These are phyloP conservation scores for Allantophomopsis lycopodina DNA, from an alignment of 2,329 filamentous ascomycete species.

Conservation along the genomic window DNA sequence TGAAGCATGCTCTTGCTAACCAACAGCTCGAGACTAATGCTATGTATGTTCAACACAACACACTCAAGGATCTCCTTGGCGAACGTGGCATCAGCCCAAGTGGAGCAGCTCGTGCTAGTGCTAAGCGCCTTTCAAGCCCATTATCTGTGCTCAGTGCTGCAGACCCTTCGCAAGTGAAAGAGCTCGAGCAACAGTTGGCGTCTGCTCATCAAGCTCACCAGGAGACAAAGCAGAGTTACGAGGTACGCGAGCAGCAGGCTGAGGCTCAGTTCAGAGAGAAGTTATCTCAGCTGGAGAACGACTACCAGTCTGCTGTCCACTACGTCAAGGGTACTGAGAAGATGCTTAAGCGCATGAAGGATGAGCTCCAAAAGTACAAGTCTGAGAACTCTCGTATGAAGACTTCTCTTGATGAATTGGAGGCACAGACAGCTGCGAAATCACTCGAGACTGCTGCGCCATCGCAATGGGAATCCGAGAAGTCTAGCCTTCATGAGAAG, in stretches of 20 bases:
- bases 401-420: slow-evolving; percentile 60
- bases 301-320: slow-evolving; percentile 95
- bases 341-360: slow-evolving; percentile 97
- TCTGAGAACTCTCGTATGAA: slow-evolving; percentile 71
- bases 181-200: slow-evolving; percentile 80
- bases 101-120: slow-evolving; percentile 55
- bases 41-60: slow-evolving; percentile 79
- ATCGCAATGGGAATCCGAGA: slow-evolving; percentile 63
- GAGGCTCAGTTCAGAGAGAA: slow-evolving; percentile 86
- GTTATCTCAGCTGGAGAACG: slow-evolving; percentile 83
- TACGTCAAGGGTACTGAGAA: slow-evolving; percentile 98
- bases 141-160: slow-evolving; percentile 64
- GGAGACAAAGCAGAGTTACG: slow-evolving; percentile 66
- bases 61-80: slow-evolving; percentile 80
- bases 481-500: slow-evolving; percentile 49
- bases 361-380: slow-evolving; percentile 90
- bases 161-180: slow-evolving; percentile 64
- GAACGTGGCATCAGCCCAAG: slow-evolving; percentile 79
- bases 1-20: slow-evolving; percentile 69
- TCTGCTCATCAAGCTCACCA: slow-evolving; percentile 68
- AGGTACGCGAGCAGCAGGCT: slow-evolving; percentile 72
- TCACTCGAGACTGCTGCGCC: slow-evolving; percentile 27
- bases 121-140: slow-evolving; percentile 59
- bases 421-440: slow-evolving; percentile 31
- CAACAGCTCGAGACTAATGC: slow-evolving; percentile 93